These are phyloP conservation scores for Diaporthe sp. DNA, from an alignment of 2,329 filamentous ascomycete species.

Conservation along the genomic window DNA sequence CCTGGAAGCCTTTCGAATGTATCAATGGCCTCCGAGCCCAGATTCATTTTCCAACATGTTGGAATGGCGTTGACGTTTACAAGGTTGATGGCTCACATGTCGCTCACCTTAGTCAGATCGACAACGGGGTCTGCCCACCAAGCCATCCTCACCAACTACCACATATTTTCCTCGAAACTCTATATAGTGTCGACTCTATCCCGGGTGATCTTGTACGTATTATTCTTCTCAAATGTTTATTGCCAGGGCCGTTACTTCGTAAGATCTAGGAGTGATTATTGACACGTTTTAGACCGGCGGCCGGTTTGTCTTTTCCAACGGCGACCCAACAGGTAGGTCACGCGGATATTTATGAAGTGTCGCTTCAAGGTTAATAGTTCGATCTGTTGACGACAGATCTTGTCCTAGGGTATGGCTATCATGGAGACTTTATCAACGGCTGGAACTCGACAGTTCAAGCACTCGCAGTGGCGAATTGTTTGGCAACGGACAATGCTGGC, in stretches of 20 bases:
- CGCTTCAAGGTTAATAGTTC: neutral
- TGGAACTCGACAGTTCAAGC: constrained; percentile 57
- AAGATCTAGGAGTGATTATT: neutral
- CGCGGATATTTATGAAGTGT: too few species aligned
- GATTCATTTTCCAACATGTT: constrained; percentile 74
- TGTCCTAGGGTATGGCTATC: constrained; percentile 60
- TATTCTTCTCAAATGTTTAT: rapidly evolving
- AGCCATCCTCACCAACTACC: constrained; percentile 59
- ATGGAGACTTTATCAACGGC: constrained; percentile 67
- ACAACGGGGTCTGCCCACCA: constrained; percentile 58
- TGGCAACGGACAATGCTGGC: constrained; percentile 49
- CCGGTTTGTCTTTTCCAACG: constrained; percentile 20
- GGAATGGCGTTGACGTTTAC: constrained; percentile 70
- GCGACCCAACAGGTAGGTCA: constrained; percentile 8
- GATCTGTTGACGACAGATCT: neutral
- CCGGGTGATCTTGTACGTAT: neutral
- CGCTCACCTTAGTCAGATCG: constrained; percentile 54
- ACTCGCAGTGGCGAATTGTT: constrained; percentile 50
- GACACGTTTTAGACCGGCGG: neutral
- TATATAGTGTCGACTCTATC: constrained; percentile 2
- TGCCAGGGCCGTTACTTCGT: rapidly evolving
- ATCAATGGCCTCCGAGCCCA: constrained; percentile 70
- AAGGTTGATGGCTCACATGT: constrained; percentile 57
- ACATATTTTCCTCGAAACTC: constrained; percentile 7
- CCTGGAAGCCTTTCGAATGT: constrained; percentile 61